Percentiles rank a stretch among this genome's conserved stretches.
phyloP scores from a whole-genome alignment of 2,329 filamentous ascomycete genomes.

The Colletotrichum eremochloae region DNA sequence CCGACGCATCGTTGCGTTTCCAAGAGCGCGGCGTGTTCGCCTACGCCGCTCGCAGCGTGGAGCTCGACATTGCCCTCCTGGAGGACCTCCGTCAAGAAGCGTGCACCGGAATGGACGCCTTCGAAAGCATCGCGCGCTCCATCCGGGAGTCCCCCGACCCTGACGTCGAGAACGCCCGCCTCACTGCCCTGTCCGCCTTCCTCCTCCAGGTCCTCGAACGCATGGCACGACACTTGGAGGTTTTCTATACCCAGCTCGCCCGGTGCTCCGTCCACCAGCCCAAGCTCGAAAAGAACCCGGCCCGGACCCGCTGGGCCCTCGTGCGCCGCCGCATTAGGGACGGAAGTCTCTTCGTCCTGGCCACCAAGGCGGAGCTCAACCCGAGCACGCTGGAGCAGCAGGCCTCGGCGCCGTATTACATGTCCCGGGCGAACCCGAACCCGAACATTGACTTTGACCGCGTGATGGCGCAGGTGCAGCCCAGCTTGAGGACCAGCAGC shows the following conservation, averaged over 20 bases:
- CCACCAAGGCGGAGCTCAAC: slow-evolving; percentile 53
- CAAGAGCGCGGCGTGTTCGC: slow-evolving; percentile 65
- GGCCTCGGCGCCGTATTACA: slow-evolving; percentile 48
- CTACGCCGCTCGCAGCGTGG: slow-evolving; percentile 63
- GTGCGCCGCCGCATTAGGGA: slow-evolving; percentile 62
- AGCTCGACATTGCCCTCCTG: slow-evolving; percentile 65
- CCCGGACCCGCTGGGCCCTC: slow-evolving; percentile 64
- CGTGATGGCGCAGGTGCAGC: slow-evolving; percentile 58
- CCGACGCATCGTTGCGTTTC: slow-evolving; percentile 59
- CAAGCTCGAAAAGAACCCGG: slow-evolving; percentile 65
- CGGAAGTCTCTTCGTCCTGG: slow-evolving; percentile 65
- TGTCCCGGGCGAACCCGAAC: slow-evolving; percentile 45
- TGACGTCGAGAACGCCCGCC: slow-evolving; percentile 53
- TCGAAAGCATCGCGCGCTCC: slow-evolving; percentile 58
- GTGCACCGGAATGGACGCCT: slow-evolving; percentile 68
- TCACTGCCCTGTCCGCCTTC: slow-evolving; percentile 59
- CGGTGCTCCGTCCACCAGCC: slow-evolving; percentile 64
- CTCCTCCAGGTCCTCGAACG: slow-evolving; percentile 65
- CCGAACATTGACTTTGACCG: slow-evolving; percentile 60
- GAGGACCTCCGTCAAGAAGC: slow-evolving; percentile 66
- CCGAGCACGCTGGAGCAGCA: slow-evolving; percentile 46
- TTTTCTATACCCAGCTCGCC: slow-evolving; percentile 65
- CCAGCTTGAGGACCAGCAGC: slow-evolving; percentile 48
- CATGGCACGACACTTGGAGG: slow-evolving; percentile 64
- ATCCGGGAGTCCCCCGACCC: slow-evolving; percentile 49